Evolutionary conservation across 2,329 filamentous ascomycete genomes (phyloP), one percentile per base, ranked within the genome.

Genomic region (Penicillium sp.): DNA sequence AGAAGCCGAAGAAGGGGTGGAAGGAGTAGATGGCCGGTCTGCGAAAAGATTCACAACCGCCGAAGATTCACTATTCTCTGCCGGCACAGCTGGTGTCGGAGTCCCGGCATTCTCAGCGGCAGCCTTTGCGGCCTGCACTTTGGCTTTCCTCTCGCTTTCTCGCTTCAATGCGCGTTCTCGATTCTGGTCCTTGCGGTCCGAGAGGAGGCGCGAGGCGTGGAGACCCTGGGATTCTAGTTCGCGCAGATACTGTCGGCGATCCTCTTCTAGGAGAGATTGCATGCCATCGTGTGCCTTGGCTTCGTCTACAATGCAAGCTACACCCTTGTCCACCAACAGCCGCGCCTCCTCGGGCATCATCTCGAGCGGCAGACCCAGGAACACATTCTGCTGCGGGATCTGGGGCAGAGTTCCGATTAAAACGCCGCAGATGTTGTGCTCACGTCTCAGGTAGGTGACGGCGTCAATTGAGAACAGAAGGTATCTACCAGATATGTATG

Each of bases 341-440:
- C 82, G 78, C 3, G 84, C 90, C 71, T 98, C 93, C 69, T 97
- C 93, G 2, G 87, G 84, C 72, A 93, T 87, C 30, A 98, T 75
- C 71, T 96, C 86, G 17, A 97, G 71, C 2, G 93, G 93, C 34
- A 97, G 71, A 31, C 90, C 87, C 43, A 91, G 78, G 62, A 97
- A 97, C 42, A 95, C 79, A 69, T 95, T 97, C 68, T 98, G 93
- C 55, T 94, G 91, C 4, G 90, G 89, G 41, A 88, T 84, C 67
- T 97, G 90, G 2, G 93, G 91, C 19, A 95, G 81, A 6, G 87
- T 90, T 41, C 93, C 93, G 44, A 87, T 83, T 39, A 95, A 76
- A 20, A 93, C 84, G 48, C 89, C 89, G 59, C 86, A 90, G 56
- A 95, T 88, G 63, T 87, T 83, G 70, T 95, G 79, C 56, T 81